Evolutionary conservation across 1,284 basidiomycete genomes (phyloP).

Genomic region (Trichosporon asahii): DNA sequence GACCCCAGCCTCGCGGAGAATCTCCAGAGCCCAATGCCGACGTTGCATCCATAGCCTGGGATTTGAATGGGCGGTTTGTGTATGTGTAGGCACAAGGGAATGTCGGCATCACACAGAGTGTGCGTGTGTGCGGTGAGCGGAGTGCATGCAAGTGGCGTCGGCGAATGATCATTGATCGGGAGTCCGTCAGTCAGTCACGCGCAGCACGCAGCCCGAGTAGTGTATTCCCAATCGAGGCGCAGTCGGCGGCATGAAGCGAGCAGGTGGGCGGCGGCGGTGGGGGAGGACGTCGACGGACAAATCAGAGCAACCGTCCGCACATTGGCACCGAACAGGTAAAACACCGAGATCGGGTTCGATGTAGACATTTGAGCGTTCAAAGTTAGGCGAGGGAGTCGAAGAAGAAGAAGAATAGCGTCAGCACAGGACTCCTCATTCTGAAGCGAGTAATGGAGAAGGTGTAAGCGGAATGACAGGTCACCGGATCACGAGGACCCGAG

Average conservation of each 20-base stretch:
- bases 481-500: conserved; percentile 7
- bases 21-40: conserved; percentile 47
- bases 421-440: background rate
- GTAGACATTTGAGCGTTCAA: background rate
- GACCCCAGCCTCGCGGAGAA: conserved; percentile 43
- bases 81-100: background rate
- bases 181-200: too few relatives aligned
- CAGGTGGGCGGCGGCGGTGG: background rate
- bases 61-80: background rate
- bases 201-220: background rate
- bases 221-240: background rate
- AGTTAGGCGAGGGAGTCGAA: background rate
- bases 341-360: conserved; percentile 8
- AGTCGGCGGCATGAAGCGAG: background rate
- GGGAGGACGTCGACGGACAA: background rate
- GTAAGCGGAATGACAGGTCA: background rate
- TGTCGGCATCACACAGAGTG: conserved; percentile 3
- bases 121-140: background rate
- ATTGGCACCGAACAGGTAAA: background rate
- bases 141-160: background rate
- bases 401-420: background rate
- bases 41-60: conserved; percentile 49
- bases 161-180: background rate
- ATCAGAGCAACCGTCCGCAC: background rate
- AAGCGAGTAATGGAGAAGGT: background rate